Base-by-base conservation (phyloP, 352 stramenopile species). In the Globisporangium barbulae region DNA sequence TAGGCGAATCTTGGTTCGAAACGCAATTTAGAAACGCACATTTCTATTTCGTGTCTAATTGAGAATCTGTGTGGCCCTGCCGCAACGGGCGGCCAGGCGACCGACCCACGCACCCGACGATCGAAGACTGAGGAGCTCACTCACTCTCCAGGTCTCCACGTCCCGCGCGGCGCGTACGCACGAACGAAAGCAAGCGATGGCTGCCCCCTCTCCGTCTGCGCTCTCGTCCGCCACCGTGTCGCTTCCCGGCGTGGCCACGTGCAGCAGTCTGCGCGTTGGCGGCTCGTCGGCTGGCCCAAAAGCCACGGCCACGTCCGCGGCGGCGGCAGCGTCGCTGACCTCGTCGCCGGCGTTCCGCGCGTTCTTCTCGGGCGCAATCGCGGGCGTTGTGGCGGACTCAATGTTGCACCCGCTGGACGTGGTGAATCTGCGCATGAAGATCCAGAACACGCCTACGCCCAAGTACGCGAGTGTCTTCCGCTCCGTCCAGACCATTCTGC, bases 401-500 rank as follows among this genome's bases (percentile, higher is more conserved):
- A 74, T 92, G 64, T 68, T 91, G 56, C 83, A 93, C 47, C 85
- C 85, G 30, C 69, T 94, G 47, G 85, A 94, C 60, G 88, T 88
- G 21, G 84, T 94, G 61, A 94, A 92, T 67, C 62, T 93, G 47
- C 85, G 85, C 47, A 91, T 92, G 75, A 94, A 94, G 65, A 81
- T 94, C 48, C 85, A 91, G 69, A 72, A 74, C 28, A 62, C 59
- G 48, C 69, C 71, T 17, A 79, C 67, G 13, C 59, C 73, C 65
- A 84, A 89, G 63, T 93, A 93, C 70, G 74, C 73, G 39, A 79
- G 76, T 45, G 81, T 93, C 41, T 25, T 85, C n/a, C 75, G 79
- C 48, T 75, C 84, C 2, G 65, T 86, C 0, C 58, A 72, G 52
- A 93, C 84, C 6, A 91, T 93, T 31, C 58, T 93, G 17, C 75